Evolutionary conservation across 371 early-diverging fungal genomes (phyloP).

Genomic region (Actinomortierella wolfii): DNA sequence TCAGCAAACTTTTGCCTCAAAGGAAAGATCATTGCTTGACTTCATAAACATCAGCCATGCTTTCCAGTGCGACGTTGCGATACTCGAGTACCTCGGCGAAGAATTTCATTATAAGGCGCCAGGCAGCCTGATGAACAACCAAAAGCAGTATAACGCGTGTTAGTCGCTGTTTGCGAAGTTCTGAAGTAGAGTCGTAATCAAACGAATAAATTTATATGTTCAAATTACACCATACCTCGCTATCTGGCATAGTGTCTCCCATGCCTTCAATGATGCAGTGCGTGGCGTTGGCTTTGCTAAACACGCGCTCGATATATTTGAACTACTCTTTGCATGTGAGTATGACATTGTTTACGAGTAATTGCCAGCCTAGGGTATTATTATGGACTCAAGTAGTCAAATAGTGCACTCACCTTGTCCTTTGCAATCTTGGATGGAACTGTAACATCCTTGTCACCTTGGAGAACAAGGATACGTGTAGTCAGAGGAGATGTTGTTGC

Average conservation of each 20-base stretch:
- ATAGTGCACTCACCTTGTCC: slow-evolving; percentile 46
- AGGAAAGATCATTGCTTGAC: slow-evolving; percentile 49
- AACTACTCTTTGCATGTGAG: slow-evolving; percentile 1
- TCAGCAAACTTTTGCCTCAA: too few relatives aligned
- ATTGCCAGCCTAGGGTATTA: neutral
- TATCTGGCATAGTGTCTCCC: slow-evolving; percentile 56
- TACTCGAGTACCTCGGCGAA: slow-evolving; percentile 56
- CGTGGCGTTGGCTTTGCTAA: slow-evolving; percentile 15
- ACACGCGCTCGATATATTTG: slow-evolving; percentile 26
- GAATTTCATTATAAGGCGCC: slow-evolving; percentile 60
- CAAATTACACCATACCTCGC: slow-evolving; percentile 32
- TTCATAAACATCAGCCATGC: slow-evolving; percentile 59
- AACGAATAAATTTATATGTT: neutral
- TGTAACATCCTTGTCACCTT: slow-evolving; percentile 57
- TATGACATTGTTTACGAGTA: too few relatives aligned
- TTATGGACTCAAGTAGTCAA: neutral
- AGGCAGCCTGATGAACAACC: slow-evolving; percentile 22
- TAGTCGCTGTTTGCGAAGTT: too few relatives aligned
- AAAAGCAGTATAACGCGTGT: too few relatives aligned
- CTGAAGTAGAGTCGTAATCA: neutral
- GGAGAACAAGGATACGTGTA: slow-evolving; percentile 55
- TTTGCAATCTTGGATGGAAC: slow-evolving; percentile 50
- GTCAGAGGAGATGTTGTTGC: slow-evolving; percentile 8
- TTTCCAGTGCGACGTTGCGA: slow-evolving; percentile 51
- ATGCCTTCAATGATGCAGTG: slow-evolving; percentile 44